Conservation (phyloP, 305 asterid genomes). For the Fraxinus sp. region DNA sequence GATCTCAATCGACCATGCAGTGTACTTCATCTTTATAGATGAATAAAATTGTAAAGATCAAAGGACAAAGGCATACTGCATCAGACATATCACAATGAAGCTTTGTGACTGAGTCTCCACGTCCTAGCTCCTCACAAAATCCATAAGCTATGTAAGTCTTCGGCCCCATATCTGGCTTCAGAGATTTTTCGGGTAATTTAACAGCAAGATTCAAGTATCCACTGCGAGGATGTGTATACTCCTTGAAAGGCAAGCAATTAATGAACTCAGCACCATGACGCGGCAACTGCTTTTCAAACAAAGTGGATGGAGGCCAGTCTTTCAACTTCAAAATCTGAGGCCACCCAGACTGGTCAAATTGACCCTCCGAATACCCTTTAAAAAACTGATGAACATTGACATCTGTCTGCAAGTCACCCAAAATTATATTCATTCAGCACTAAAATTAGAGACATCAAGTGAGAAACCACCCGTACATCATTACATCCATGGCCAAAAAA, state of each 20-base stretch:
- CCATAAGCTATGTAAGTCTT: slow-evolving; percentile 78
- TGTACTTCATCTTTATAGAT: not conserved
- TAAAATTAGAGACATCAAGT: not conserved
- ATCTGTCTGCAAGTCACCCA: slow-evolving; percentile 38
- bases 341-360: slow-evolving; percentile 41
- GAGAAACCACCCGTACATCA: not conserved
- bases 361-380: slow-evolving; percentile 38
- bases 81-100: slow-evolving; percentile 75
- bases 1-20: not conserved
- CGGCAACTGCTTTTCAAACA: slow-evolving; percentile 55
- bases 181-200: slow-evolving; percentile 38
- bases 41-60: not conserved
- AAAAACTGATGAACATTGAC: slow-evolving; percentile 53
- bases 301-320: slow-evolving; percentile 75
- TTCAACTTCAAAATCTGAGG: slow-evolving; percentile 62
- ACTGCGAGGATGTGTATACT: slow-evolving; percentile 54
- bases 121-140: slow-evolving; percentile 54
- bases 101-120: slow-evolving; percentile 78
- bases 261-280: slow-evolving; percentile 66
- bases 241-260: slow-evolving; percentile 63
- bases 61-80: slow-evolving; percentile 42
- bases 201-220: slow-evolving; percentile 59
- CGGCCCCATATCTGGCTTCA: slow-evolving; percentile 74
- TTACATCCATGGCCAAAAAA: not conserved
- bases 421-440: slow-evolving; percentile 9